Conservation (phyloP, 2,329 filamentous ascomycete species). For the Lasiodiplodia gonubiensis region DNA sequence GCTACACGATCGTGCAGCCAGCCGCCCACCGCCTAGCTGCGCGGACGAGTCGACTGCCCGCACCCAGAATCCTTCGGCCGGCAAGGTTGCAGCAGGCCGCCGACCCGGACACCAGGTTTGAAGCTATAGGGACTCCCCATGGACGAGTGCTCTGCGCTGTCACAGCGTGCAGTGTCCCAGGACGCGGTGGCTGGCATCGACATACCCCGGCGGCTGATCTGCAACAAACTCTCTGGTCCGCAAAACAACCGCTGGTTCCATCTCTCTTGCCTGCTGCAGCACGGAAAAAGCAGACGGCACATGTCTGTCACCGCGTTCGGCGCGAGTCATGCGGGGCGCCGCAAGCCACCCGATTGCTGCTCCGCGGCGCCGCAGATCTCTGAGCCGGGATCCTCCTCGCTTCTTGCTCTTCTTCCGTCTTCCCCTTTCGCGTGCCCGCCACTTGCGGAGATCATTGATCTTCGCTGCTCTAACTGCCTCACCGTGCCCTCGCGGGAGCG, state of each 20-base stretch:
- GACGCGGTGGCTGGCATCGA: conserved; percentile 16
- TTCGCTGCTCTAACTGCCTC: conserved; percentile 1
- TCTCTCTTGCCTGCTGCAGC: conserved; percentile 9
- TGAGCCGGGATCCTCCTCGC: conserved; percentile 17
- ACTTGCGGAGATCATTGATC: conserved; percentile 24
- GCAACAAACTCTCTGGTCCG: not conserved
- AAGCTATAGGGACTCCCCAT: conserved; percentile 3
- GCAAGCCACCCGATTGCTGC: conserved; percentile 23
- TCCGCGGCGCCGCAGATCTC: conserved; percentile 19
- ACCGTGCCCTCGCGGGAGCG: not conserved
- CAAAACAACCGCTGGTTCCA: conserved; percentile 21
- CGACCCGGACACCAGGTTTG: conserved; percentile 24
- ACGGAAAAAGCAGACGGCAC: conserved; percentile 16
- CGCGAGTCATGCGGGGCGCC: conserved; percentile 25
- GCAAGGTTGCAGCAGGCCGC: conserved; percentile 17
- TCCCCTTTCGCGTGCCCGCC: conserved; percentile 23
- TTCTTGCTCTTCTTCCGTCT: conserved; percentile 8
- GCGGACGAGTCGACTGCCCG: conserved; percentile 7
- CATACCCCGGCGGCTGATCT: not conserved
- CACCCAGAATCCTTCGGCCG: conserved; percentile 8
- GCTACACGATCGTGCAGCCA: conserved; percentile 29
- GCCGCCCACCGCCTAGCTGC: conserved; percentile 1
- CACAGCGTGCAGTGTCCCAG: conserved; percentile 19
- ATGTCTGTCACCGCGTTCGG: conserved; percentile 8
- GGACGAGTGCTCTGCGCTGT: conserved; percentile 16